Evolutionary conservation across 2,329 filamentous ascomycete species (phyloP).

Genomic region (Hypomyces perniciosus): DNA sequence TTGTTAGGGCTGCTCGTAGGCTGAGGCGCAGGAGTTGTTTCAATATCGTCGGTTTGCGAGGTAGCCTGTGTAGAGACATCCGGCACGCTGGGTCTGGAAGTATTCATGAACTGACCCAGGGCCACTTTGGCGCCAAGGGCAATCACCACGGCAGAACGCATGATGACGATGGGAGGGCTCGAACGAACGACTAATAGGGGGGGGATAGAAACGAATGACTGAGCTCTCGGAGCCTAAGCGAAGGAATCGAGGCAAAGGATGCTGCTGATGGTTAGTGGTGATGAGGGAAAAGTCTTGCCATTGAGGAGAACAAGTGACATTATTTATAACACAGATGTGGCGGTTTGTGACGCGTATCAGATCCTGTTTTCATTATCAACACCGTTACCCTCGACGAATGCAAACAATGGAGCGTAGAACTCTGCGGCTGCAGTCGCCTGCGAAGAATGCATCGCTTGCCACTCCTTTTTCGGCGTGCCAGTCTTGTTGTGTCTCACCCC

Average conservation of each 20-base stretch:
- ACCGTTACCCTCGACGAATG: slow-evolving; percentile 15
- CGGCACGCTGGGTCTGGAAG: background rate
- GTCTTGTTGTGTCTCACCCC: slow-evolving; percentile 21
- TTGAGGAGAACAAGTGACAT: background rate
- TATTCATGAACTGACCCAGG: slow-evolving; percentile 17
- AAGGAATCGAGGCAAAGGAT: slow-evolving; percentile 25
- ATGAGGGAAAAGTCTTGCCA: background rate
- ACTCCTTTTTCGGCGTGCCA: slow-evolving; percentile 1
- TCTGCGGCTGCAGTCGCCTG: slow-evolving; percentile 3
- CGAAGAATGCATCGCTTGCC: slow-evolving; percentile 18
- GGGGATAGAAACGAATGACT: slow-evolving; percentile 18
- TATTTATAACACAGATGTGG: slow-evolving; percentile 2
- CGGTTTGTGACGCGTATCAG: background rate
- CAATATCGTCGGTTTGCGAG: no score
- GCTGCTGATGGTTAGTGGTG: slow-evolving; percentile 16
- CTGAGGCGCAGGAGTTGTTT: slow-evolving; percentile 4
- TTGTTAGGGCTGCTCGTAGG: background rate
- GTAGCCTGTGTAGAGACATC: no score
- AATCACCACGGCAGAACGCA: slow-evolving; percentile 27
- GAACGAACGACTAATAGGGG: slow-evolving; percentile 22
- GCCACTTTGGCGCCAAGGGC: slow-evolving; percentile 27
- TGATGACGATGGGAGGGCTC: slow-evolving; percentile 16
- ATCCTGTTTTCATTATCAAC: background rate
- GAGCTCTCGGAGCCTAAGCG: slow-evolving; percentile 24
- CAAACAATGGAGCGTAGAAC: background rate